Base-by-base conservation (phyloP, 495 filamentous ascomycete genomes). In the Penicillium coffeae region DNA sequence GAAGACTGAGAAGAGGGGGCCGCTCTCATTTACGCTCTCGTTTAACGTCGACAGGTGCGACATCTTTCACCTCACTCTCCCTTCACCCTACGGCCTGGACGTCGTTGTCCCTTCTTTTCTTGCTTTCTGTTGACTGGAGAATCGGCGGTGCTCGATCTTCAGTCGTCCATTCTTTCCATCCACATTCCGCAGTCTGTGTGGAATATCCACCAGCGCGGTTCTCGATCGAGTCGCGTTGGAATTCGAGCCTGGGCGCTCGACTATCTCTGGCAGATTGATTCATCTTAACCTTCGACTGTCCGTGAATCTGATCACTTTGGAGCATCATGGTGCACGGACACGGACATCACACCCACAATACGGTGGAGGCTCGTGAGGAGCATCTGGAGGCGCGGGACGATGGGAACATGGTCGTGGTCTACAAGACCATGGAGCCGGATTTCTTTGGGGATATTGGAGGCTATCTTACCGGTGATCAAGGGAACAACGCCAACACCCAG, bases 141-240 rank as follows among this genome's bases (percentile, higher is more conserved):
- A 55, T 54, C 54, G 36, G 57, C 57, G 14, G 60, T 45, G 55
- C 58, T 56, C 50, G 55, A 59, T 52, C 38, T 56, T 14, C 34
- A 53, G 51, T 63, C 50, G 49, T 63, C 60, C 60, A 64, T 64
- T 64, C 60, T 62, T 64, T 64, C 49, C 40, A 54, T 52, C 55
- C 52, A 61, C 60, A 64, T 64, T 64, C 60, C 60, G 30, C 55
- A 48, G 50, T 49, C 35, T 40, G 20, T 45, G 41, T 49, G 44
- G 22, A 59, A 47, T 45, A 21, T 20, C 36, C 45, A 54, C 14
- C 15, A 41, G 51, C 59, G 56, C 53, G 50, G 36, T 58, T 14
- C 38, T 51, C 33, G 44, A 40, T 34, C 20, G 32, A 55, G 46
- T 55, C 57, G 54, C 58, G 47, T 50, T 56, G 58, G 60, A 59